phyloP scores from a whole-genome alignment of 2,329 filamentous ascomycete species.

The Thelonectria rubi region DNA sequence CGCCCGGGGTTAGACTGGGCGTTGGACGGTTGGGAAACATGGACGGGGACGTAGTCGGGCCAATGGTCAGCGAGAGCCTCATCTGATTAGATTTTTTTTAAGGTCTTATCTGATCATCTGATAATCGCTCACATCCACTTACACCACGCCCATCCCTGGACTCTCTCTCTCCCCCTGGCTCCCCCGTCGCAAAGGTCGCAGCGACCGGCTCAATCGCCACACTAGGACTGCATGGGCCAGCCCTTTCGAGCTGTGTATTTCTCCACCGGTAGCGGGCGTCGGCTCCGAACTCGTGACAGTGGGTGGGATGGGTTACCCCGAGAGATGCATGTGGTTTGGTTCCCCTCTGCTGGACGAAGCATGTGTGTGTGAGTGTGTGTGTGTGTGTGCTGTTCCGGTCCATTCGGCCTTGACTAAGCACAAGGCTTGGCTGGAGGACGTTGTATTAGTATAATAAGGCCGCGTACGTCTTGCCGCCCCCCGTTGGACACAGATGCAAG shows the following conservation, averaged over 20 bases:
- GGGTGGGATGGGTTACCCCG: conserved; percentile 16
- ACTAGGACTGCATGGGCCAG: conserved; percentile 18
- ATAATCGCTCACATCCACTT: conserved; percentile 31
- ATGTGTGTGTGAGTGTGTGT: neutral
- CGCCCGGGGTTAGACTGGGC: neutral
- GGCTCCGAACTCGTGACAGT: neutral
- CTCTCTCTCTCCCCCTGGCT: neutral
- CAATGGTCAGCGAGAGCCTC: conserved; percentile 30
- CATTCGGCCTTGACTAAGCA: neutral
- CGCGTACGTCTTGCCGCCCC: conserved; percentile 13
- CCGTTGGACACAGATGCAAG: conserved; percentile 12
- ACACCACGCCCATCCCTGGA: neutral
- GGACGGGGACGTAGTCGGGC: conserved; percentile 5
- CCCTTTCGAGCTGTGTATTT: conserved; percentile 6
- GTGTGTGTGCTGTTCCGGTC: neutral
- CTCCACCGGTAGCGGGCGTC: conserved; percentile 13
- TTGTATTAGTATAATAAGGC: conserved; percentile 28
- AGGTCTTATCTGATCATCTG: conserved; percentile 40
- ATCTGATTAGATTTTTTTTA: conserved; percentile 43
- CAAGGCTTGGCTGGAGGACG: conserved; percentile 8
- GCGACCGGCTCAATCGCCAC: conserved; percentile 12
- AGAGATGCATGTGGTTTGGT: neutral
- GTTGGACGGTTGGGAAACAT: conserved; percentile 14
- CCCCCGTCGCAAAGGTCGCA: conserved; percentile 20
- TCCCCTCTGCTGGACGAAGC: neutral